Evolutionary conservation across 2,329 filamentous ascomycete genomes (phyloP), one percentile per base, ranked within the genome.

Genomic region (Beauveria bassiana): DNA sequence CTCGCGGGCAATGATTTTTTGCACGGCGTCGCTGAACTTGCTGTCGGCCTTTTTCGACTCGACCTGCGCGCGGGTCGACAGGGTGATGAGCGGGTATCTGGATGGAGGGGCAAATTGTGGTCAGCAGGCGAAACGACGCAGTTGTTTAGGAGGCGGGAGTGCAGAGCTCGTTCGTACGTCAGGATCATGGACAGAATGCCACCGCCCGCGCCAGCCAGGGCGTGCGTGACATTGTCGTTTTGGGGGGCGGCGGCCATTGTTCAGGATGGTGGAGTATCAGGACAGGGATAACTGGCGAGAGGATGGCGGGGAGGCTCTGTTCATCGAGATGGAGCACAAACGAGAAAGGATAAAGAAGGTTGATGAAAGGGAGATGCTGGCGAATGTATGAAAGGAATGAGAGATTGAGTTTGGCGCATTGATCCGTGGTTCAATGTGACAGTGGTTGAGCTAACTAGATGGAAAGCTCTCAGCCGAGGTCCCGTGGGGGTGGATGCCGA

Each of bases 151-250:
- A 5, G 10, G 31, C 4, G 12, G 34, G 12, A 38, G 34, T 12
- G 34, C 34, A 12, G 34, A 16, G 38, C 20, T 46, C 18, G 16
- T 18, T 51, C 81, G 65, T 84, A 96, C 86, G 95, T 99, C 75
- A 99, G 78, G 68, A 93, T 85, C 91, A 98, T 99, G 68, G 95
- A 96, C 63, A 98, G 79, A 62, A 99, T 88, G 63, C 95, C 95
- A 67, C 95, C 95, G 68, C 95, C 95, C 56, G 93, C 91, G 67
- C 93, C 93, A 61, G 93, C 91, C 63, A 98, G 85, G 64, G 93
- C 93, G 78, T 98, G 93, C 62, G 93, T 92, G 72, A 98, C 91
- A 80, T 97, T 97, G 81, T 98, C 93, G 73, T 93, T 95, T 71
- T 96, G 91, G 65, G 93, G 91, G 51, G 88, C 78, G 52, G 86